Conservation (phyloP, 371 early-diverging fungal species). For the Haplosporangium sp. region DNA sequence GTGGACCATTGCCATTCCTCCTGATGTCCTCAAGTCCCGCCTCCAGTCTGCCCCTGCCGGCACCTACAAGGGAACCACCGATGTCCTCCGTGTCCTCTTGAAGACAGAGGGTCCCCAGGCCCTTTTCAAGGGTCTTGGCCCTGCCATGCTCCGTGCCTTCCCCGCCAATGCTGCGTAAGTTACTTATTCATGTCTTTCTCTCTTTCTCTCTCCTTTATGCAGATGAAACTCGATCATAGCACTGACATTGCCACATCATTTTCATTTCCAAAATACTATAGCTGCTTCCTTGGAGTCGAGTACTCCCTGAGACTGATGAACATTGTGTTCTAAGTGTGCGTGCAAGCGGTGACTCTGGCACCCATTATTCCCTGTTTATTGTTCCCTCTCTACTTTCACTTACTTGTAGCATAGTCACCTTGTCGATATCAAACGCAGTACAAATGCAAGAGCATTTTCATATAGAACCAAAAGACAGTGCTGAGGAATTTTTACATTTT, state of each 20-base stretch:
- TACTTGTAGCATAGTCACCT: too few relatives aligned
- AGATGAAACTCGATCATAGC: slow-evolving; percentile 39
- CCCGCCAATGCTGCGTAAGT: slow-evolving; percentile 88
- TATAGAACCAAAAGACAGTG: too few relatives aligned
- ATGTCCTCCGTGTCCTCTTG: slow-evolving; percentile 85
- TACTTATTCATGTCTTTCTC: not conserved
- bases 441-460: too few relatives aligned
- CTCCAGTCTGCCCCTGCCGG: slow-evolving; percentile 96
- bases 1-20: slow-evolving; percentile 91
- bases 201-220: slow-evolving; percentile 2
- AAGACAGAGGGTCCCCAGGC: slow-evolving; percentile 90
- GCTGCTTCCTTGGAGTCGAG: slow-evolving; percentile 81
- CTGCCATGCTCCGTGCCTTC: slow-evolving; percentile 96
- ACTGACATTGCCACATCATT: slow-evolving; percentile 32
- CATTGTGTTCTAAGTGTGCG: slow-evolving; percentile 64
- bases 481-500: too few relatives aligned
- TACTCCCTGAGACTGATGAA: slow-evolving; percentile 74
- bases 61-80: slow-evolving; percentile 84
- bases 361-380: too few relatives aligned
- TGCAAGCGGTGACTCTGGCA: not conserved
- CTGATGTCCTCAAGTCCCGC: slow-evolving; percentile 97
- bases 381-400: not conserved
- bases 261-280: not conserved
- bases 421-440: too few relatives aligned
- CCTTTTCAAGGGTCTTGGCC: slow-evolving; percentile 96